These are phyloP conservation scores for Lactifluus pinguis DNA, from an alignment of 768 basidiomycete genomes.

Conservation along the genomic window DNA sequence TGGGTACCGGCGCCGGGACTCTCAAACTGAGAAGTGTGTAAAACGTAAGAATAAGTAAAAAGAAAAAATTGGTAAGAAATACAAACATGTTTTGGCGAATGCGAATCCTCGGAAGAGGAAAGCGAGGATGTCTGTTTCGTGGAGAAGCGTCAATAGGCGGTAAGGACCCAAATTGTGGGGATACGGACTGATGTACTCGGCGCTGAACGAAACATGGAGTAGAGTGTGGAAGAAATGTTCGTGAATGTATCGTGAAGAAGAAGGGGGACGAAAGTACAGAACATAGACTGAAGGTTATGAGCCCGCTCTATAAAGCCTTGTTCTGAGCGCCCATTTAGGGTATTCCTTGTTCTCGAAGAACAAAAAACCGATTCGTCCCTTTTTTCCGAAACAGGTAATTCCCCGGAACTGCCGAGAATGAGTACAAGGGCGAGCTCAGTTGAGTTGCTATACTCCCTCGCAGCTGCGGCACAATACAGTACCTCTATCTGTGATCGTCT, in stretches of 20 bases:
- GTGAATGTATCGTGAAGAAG: background rate
- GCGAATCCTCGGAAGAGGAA: conserved; percentile 9
- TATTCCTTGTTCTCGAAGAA: conserved; percentile 8
- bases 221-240: background rate
- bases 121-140: conserved; percentile 3
- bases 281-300: background rate
- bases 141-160: background rate
- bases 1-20: conserved; percentile 10
- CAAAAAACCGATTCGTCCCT: background rate
- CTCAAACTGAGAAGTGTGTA: background rate
- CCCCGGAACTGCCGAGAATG: background rate
- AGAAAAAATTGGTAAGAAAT: background rate
- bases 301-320: background rate
- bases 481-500: background rate
- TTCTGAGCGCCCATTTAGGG: background rate
- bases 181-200: background rate
- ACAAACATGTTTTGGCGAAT: conserved; percentile 10
- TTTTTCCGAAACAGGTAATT: background rate
- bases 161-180: too few relatives aligned
- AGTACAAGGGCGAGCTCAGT: background rate
- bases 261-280: background rate
- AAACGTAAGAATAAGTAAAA: background rate
- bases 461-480: background rate
- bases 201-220: conserved; percentile 5
- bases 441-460: background rate